phyloP scores from a whole-genome alignment of 2,329 filamentous ascomycete genomes.

The Aaosphaeria arxii region DNA sequence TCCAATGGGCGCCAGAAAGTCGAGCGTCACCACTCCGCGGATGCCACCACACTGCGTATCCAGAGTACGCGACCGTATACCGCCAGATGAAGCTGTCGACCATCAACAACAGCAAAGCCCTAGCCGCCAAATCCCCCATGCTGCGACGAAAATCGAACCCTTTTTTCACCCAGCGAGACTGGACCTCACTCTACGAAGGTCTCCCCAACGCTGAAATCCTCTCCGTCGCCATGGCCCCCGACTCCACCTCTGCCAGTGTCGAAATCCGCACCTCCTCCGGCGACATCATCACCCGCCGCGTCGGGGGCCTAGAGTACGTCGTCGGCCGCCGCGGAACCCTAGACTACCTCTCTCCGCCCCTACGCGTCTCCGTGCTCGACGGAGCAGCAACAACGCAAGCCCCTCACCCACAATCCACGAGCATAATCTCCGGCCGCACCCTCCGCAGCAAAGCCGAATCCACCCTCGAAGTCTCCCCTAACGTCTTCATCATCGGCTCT shows the following conservation, averaged over 20 bases:
- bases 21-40: conserved; percentile 56
- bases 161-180: conserved; percentile 49
- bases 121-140: conserved; percentile 18
- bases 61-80: conserved; percentile 60
- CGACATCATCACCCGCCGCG: conserved; percentile 41
- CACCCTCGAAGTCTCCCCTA: conserved; percentile 51
- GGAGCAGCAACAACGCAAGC: conserved; percentile 9
- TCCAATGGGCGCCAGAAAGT: conserved; percentile 56
- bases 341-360: conserved; percentile 46
- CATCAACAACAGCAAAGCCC: conserved; percentile 16
- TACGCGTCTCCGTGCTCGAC: conserved; percentile 48
- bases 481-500: conserved; percentile 58
- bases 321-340: conserved; percentile 56
- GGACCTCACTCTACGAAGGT: conserved; percentile 54
- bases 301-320: conserved; percentile 53
- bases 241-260: conserved; percentile 25
- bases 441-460: conserved; percentile 52
- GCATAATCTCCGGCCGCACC: conserved; percentile 51
- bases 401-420: conserved; percentile 3
- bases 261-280: conserved; percentile 45
- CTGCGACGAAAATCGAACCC: conserved; percentile 40
- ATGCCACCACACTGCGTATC: conserved; percentile 61
- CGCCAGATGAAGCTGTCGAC: conserved; percentile 57
- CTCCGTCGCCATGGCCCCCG: conserved; percentile 25
- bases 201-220: conserved; percentile 52